phyloP scores from a whole-genome alignment of 2,329 filamentous ascomycete genomes.

The Stagonosporopsis chrysanthemi region DNA sequence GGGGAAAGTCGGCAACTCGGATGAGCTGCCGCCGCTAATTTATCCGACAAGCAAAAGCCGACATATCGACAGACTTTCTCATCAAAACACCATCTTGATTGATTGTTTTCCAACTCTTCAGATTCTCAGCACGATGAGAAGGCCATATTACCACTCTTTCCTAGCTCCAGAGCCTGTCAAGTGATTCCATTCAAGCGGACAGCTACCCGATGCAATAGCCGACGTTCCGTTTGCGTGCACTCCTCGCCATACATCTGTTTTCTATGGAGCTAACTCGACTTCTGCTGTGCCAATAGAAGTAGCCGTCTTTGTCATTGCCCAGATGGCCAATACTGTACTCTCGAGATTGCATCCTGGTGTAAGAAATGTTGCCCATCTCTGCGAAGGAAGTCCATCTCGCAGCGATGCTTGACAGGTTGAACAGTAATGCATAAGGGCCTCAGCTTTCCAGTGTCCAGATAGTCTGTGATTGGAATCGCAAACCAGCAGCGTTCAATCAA shows the following conservation, averaged over 20 bases:
- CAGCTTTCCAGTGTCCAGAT: too few species aligned
- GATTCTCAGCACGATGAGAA: too few species aligned
- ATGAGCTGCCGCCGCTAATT: not conserved
- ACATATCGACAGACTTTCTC: not conserved
- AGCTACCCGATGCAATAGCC: not conserved
- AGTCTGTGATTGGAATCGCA: not conserved
- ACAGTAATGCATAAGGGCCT: too few species aligned
- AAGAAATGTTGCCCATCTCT: not conserved
- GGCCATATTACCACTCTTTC: not conserved
- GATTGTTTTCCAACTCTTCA: too few species aligned
- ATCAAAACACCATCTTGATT: too few species aligned
- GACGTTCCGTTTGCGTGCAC: not conserved
- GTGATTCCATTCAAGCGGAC: not conserved
- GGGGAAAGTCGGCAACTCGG: slow-evolving; percentile 1
- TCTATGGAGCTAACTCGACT: too few species aligned
- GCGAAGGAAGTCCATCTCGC: not conserved
- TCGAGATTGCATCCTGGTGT: not conserved
- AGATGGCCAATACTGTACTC: not conserved
- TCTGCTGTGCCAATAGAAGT: not conserved
- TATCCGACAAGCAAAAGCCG: slow-evolving; percentile 2
- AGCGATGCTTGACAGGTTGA: not conserved
- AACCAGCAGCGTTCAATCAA: not conserved
- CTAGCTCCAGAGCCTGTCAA: not conserved
- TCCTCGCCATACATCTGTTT: too few species aligned
- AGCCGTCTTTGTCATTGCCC: not conserved